Conservation (phyloP, 805 yeast genomes). For the Candida krabiensis region DNA sequence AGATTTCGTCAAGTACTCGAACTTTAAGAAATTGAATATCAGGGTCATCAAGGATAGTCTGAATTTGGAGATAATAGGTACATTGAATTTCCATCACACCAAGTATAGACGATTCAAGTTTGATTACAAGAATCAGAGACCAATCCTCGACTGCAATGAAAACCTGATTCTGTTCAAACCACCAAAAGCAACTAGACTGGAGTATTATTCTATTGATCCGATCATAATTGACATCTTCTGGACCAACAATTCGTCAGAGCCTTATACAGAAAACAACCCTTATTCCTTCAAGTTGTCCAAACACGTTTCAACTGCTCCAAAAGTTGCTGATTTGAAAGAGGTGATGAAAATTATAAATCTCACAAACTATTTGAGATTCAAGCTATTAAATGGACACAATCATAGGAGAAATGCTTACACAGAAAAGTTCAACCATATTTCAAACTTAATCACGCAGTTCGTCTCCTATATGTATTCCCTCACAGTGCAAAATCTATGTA, state of each 20-base stretch:
- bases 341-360: constrained; percentile 31
- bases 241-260: constrained; percentile 22
- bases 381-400: constrained; percentile 14
- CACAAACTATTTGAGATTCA: constrained; percentile 27
- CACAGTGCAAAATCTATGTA: constrained; percentile 12
- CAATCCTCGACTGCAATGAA: constrained; percentile 18
- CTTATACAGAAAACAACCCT: constrained; percentile 14
- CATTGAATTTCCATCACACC: constrained; percentile 23
- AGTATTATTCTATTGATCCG: constrained; percentile 75
- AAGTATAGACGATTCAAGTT: constrained; percentile 17
- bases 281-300: constrained; percentile 29
- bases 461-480: constrained; percentile 7
- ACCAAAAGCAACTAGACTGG: constrained; percentile 70
- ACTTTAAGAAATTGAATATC: constrained; percentile 15
- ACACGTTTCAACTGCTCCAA: constrained; percentile 19
- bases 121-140: constrained; percentile 13
- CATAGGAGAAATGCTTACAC: constrained; percentile 1
- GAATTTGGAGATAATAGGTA: constrained; percentile 27
- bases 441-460: constrained; percentile 3
- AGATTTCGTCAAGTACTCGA: constrained; percentile 20
- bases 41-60: constrained; percentile 20
- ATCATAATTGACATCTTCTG: constrained; percentile 59
- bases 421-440: not conserved
- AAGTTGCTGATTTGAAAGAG: constrained; percentile 24
- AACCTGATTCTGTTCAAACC: constrained; percentile 58